Evolutionary conservation across 345 rosid species (phyloP), one percentile per base, ranked within the genome.

Genomic region (Boechera divaricarpa): DNA sequence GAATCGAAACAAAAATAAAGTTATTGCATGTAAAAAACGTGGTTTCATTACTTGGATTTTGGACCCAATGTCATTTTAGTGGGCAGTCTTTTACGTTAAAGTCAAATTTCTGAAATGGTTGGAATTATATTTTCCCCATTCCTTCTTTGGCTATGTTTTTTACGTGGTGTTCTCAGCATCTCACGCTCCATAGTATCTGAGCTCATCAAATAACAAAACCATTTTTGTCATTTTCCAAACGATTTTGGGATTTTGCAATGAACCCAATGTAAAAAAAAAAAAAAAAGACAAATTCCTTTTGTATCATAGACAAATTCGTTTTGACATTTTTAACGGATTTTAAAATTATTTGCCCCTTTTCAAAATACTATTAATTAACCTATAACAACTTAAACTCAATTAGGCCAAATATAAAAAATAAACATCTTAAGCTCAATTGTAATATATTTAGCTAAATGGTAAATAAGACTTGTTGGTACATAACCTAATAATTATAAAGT

Each of bases 101-200:
- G 75, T 62, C 75, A 60, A 69, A 41, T 76, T 18, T 7, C 26
- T 11, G 24, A 53, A 68, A 13, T 59, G 48, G 59, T 63, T 62
- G 41, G 51, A 42, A 29, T 60, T 42, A 51, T 32, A 51, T 53
- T 16, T 53, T 62, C 36, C 7, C 2, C 21, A 15, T 61, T 76
- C 70, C 58, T 42, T 69, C 24, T 61, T 76, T 69, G 62, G 75
- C 16, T 69, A 44, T 77, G 58, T 44, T 77, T 63, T 65, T 69
- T 69, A 69, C 69, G 70, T 77, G 56, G 69, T 54, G 75, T 44
- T 77, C 65, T 69, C 70, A 33, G 68, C 80, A 62, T 62, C 52
- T 54, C 49, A 42, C 3, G 31, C 69, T 52, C 63, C 63, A 69
- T 68, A 41, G 31, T 31, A 51, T 51, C 16, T 60, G 56, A 68